Evolutionary conservation across 148 eudicot genomes (phyloP).

Genomic region (Rhododendron ovatum): DNA sequence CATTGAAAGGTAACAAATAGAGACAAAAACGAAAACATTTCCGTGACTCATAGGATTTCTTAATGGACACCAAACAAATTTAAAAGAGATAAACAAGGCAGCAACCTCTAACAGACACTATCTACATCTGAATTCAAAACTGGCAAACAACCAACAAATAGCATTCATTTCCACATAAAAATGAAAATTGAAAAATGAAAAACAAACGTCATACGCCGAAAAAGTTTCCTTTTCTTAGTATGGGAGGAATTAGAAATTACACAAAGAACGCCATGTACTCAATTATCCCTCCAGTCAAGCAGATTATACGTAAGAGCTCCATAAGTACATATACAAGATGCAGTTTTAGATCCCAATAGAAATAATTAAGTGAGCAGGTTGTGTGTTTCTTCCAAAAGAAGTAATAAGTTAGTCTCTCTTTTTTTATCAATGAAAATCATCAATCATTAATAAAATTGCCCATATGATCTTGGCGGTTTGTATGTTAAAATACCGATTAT

Average conservation of each 20-base stretch:
- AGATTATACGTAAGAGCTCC: neutral
- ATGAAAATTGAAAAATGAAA: too few relatives aligned
- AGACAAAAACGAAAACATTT: neutral
- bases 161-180: neutral
- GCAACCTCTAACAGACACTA: neutral
- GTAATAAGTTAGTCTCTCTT: neutral
- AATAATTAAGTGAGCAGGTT: neutral
- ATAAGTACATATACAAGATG: neutral
- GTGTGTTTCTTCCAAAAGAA: neutral
- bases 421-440: too few relatives aligned
- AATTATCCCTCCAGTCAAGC: neutral
- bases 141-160: neutral
- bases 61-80: neutral
- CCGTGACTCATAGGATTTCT: neutral
- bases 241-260: neutral
- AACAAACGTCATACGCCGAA: neutral
- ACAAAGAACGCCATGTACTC: neutral
- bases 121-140: slow-evolving; percentile 1
- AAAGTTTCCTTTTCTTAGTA: neutral
- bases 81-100: neutral
- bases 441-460: neutral
- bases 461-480: neutral
- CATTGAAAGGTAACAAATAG: neutral
- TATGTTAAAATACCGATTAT: neutral
- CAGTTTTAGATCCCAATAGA: neutral